Percentiles rank a stretch among this genome's conserved stretches.
phyloP scores from a whole-genome alignment of 164 flowering plant genomes.

The Hamamelis virginiana region DNA sequence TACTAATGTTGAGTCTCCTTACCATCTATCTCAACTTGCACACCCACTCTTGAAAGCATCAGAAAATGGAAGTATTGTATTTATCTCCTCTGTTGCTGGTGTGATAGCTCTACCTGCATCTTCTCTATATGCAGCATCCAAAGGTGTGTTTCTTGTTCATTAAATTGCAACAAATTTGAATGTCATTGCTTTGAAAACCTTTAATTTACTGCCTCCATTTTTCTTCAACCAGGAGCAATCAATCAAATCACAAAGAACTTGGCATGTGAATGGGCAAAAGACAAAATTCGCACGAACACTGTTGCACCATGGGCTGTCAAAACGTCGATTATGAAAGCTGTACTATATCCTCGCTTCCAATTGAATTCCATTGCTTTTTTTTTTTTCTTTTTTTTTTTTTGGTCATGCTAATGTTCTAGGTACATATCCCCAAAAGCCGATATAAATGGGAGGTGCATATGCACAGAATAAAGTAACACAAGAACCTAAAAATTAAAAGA shows the following conservation, averaged over 20 bases:
- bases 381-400: no score
- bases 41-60: conserved; percentile 47
- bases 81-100: conserved; percentile 47
- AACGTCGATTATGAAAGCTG: conserved; percentile 24
- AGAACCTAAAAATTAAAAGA: no score
- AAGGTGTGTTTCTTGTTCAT: conserved; percentile 29
- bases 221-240: conserved; percentile 38
- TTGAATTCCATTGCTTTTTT: no score
- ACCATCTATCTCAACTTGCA: conserved; percentile 43
- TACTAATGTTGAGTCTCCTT: conserved; percentile 40
- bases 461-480: no score
- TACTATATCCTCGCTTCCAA: no score
- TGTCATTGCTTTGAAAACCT: no score
- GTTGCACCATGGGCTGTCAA: conserved; percentile 44
- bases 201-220: background rate
- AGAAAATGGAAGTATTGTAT: conserved; percentile 39
- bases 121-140: conserved; percentile 38
- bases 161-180: background rate
- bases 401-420: no score
- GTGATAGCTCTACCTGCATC: conserved; percentile 12
- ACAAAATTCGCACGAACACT: conserved; percentile 41
- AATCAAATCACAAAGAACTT: conserved; percentile 49
- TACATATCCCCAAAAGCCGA: no score
- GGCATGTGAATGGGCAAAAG: conserved; percentile 66
- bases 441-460: no score